phyloP scores from a whole-genome alignment of 2,329 filamentous ascomycete genomes.

The Coniochaeta prunicola region DNA sequence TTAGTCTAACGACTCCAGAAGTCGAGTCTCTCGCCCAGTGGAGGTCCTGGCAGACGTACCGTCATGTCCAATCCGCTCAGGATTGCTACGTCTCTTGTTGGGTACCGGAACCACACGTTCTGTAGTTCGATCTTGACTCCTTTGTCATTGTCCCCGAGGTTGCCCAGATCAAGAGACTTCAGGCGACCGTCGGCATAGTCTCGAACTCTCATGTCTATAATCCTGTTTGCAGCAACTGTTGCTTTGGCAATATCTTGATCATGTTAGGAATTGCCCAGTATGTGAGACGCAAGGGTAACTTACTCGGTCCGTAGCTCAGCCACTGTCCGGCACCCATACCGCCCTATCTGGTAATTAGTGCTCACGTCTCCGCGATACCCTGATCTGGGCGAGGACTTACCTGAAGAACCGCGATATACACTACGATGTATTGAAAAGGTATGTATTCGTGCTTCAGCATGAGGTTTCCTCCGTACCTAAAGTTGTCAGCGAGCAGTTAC shows the following conservation, averaged over 20 bases:
- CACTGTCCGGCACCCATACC: conserved; percentile 23
- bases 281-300: conserved; percentile 1
- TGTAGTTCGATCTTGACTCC: conserved; percentile 52
- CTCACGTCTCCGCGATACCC: neutral
- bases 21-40: neutral
- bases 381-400: conserved; percentile 5
- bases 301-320: conserved; percentile 23
- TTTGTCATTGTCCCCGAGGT: conserved; percentile 18
- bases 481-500: neutral
- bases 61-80: conserved; percentile 54
- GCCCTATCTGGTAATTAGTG: conserved; percentile 12
- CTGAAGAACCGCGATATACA: conserved; percentile 25
- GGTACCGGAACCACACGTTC: conserved; percentile 64
- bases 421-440: conserved; percentile 25
- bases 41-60: conserved; percentile 30
- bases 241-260: conserved; percentile 22
- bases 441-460: conserved; percentile 22
- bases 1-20: neutral
- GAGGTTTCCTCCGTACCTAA: conserved; percentile 20
- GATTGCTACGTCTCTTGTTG: conserved; percentile 61
- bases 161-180: conserved; percentile 16
- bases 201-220: conserved; percentile 19
- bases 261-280: neutral
- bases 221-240: conserved; percentile 20
- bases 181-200: conserved; percentile 15